Base-by-base conservation (phyloP, 225 moss, liverwort and hornwort genomes). In the Rhytidiadelphus loreus region DNA sequence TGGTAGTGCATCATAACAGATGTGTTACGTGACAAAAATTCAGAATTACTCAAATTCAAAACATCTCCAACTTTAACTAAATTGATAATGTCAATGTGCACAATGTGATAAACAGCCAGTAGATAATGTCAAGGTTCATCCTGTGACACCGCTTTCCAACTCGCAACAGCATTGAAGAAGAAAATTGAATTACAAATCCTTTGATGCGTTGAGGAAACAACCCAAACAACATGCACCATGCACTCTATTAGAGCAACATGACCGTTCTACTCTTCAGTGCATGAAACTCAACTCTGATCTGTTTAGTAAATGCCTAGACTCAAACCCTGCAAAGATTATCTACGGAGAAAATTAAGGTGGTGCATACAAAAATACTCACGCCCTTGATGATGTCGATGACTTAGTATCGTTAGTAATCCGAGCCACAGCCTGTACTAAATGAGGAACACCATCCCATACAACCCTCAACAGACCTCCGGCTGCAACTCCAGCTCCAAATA, bases 401-500 rank as follows among this genome's bases (percentile, higher is more conserved):
- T 90, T 93, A 6, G 88, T 82, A 52, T 93, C 93, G 37, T 77
- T 92, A 12, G 30, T 89, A 82, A 94, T 88, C 88, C 95, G 92
- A 88, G 92, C 88, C 28, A 94, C 83, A 59, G 92, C 95, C 86
- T 90, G 92, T 58, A 96, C 75, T 59, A 96, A 18, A 86, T 96
- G 95, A 16, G 98, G 96, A 55, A 95, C 90, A 19, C 94, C 95
- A 53, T 93, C 90, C 91, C 94, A 95, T n/a, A 91, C 90, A 72
- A 94, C 76, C 90, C 96, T 95, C 87, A 98, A 50, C 26, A 96
- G 59, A 48, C 93, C 95, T 70, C 96, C 96, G 39, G 96, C 96
- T 61, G 96, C 95, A 76, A 95, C 93, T 82, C 97, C 96, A 32
- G 93, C 95, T 75, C 89, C 92, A 88, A 98, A 96, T 37, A 98